Conservation (phyloP, 176 grass and related monocot species). For the Oryza longistaminata region DNA sequence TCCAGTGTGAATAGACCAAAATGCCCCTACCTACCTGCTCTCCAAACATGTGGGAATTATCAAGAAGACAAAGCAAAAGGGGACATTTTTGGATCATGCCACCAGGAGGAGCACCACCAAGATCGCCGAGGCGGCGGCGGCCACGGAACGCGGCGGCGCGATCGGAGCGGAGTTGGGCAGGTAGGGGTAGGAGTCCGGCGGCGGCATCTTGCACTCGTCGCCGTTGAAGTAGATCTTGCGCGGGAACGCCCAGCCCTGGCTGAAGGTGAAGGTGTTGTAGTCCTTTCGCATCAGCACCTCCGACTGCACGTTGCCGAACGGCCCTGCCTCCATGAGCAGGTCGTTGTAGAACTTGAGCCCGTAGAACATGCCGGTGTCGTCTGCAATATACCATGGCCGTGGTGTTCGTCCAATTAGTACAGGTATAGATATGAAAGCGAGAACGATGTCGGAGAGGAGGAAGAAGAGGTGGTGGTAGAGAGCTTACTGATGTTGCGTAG, state of each 20-base stretch:
- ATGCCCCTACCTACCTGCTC: constrained; percentile 24
- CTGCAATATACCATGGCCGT: constrained; percentile 11
- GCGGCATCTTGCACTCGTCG: constrained; percentile 82
- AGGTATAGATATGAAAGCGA: too few species aligned
- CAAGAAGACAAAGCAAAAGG: not conserved
- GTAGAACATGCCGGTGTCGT: constrained; percentile 93
- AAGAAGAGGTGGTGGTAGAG: too few species aligned
- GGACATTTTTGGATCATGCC: not conserved
- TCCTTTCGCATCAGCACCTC: constrained; percentile 88
- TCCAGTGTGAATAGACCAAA: not conserved
- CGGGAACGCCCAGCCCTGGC: constrained; percentile 90
- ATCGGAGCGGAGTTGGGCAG: constrained; percentile 58
- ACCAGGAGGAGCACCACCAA: constrained; percentile 34
- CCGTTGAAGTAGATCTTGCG: constrained; percentile 94
- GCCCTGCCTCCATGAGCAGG: constrained; percentile 86
- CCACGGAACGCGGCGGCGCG: not conserved
- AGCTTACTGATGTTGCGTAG: constrained; percentile 69
- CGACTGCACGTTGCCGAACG: constrained; percentile 78
- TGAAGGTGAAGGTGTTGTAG: constrained; percentile 71
- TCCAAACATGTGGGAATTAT: not conserved
- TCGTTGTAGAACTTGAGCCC: constrained; percentile 90
- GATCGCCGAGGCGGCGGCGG: not conserved
- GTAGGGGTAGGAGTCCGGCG: constrained; percentile 77
- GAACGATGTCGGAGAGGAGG: too few species aligned
- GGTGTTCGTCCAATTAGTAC: not conserved